Percentiles rank a stretch among this genome's conserved stretches.
These are phyloP conservation scores for Leptoxyphium fumago DNA, from an alignment of 2,329 filamentous ascomycete species.

Conservation along the genomic window DNA sequence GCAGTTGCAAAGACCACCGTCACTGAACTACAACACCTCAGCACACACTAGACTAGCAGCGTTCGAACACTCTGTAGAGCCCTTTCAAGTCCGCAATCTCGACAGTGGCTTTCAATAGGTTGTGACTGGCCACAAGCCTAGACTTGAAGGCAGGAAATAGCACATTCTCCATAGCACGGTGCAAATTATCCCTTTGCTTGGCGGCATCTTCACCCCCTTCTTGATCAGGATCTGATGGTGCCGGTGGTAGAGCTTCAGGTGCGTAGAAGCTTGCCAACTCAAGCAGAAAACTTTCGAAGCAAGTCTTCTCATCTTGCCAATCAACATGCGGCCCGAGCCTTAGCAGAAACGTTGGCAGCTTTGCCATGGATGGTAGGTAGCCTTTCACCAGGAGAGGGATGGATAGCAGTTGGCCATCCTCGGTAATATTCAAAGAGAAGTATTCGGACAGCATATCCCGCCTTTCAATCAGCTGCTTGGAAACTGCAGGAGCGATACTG, in stretches of 20 bases:
- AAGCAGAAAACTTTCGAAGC: conserved; percentile 70
- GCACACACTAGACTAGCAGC: conserved; percentile 45
- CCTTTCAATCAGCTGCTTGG: conserved; percentile 54
- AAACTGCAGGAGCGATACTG: conserved; percentile 50
- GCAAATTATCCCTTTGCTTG: conserved; percentile 38
- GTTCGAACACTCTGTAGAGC: conserved; percentile 85
- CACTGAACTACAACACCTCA: no score
- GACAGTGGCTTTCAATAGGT: conserved; percentile 60
- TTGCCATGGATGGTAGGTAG: conserved; percentile 72
- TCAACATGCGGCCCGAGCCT: conserved; percentile 75
- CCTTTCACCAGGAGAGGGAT: conserved; percentile 80
- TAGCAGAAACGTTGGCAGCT: conserved; percentile 78
- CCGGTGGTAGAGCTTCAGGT: conserved; percentile 62
- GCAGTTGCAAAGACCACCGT: no score
- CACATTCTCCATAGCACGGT: conserved; percentile 63
- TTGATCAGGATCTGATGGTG: conserved; percentile 21
- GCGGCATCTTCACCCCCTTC: conserved; percentile 9
- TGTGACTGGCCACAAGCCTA: conserved; percentile 66
- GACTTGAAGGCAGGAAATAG: conserved; percentile 83
- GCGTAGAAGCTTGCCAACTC: conserved; percentile 86
- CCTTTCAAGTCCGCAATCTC: conserved; percentile 89
- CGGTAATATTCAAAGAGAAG: conserved; percentile 72
- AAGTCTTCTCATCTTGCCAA: conserved; percentile 72
- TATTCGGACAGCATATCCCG: conserved; percentile 86
- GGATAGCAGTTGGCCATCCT: conserved; percentile 58